Conservation (phyloP, 148 eudicot species). For the Selenicereus undatus region DNA sequence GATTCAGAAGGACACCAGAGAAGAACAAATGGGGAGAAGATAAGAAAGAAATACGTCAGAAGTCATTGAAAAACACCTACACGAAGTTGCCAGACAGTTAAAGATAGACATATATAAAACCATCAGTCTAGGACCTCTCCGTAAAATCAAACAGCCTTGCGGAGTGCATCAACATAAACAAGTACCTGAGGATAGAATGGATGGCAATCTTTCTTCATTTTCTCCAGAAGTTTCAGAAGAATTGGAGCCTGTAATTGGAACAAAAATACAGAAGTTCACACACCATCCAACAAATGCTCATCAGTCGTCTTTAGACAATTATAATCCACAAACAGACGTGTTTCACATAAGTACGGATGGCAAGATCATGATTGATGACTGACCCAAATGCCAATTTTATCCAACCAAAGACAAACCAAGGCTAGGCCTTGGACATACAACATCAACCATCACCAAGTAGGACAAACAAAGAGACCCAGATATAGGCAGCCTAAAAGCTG, state of each 20-base stretch:
- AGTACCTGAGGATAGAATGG: constrained; percentile 85
- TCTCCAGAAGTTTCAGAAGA: constrained; percentile 67
- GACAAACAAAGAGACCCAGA: too few relatives aligned
- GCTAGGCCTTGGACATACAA: too few relatives aligned
- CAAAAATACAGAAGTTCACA: neutral
- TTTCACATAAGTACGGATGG: neutral
- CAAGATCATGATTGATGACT: neutral
- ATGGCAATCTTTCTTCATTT: constrained; percentile 63
- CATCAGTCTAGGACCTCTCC: neutral
- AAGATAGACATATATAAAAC: neutral
- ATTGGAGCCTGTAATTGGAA: constrained; percentile 58
- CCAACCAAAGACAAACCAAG: too few relatives aligned
- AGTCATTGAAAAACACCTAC: neutral
- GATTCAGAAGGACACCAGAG: too few relatives aligned
- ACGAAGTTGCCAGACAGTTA: neutral
- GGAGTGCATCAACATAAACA: neutral
- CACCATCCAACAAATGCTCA: constrained; percentile 1
- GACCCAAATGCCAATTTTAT: neutral
- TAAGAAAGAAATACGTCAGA: neutral
- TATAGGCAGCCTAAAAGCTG: too few relatives aligned
- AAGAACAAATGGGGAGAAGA: neutral
- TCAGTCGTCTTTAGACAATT: neutral
- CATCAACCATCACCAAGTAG: too few relatives aligned
- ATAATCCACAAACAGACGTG: neutral
- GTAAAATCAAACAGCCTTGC: neutral